Evolutionary conservation across 495 filamentous ascomycete species (phyloP).

Genomic region (Hypoxylon fragiforme): DNA sequence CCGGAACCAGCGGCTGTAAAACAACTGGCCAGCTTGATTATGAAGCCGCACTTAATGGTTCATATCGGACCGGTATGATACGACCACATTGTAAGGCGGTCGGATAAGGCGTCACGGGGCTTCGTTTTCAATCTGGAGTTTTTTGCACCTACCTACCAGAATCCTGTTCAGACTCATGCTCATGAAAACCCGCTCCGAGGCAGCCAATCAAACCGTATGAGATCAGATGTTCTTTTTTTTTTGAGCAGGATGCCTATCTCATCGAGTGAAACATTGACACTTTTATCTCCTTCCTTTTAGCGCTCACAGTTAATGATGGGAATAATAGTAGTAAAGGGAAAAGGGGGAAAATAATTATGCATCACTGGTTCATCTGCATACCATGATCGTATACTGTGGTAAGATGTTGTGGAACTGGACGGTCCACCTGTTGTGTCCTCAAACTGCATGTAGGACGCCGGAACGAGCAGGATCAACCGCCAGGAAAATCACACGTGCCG

Average conservation of each 20-base stretch:
- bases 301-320: slow-evolving; percentile 3
- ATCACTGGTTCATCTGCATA: slow-evolving; percentile 19
- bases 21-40: slow-evolving; percentile 20
- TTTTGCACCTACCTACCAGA: slow-evolving; percentile 8
- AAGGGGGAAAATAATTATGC: neutral
- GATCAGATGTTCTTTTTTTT: neutral
- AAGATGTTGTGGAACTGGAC: slow-evolving; percentile 31
- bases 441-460: slow-evolving; percentile 28
- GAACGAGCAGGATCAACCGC: slow-evolving; percentile 34
- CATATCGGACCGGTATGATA: slow-evolving; percentile 32
- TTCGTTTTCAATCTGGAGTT: slow-evolving; percentile 4
- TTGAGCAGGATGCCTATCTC: slow-evolving; percentile 4
- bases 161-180: slow-evolving; percentile 20
- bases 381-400: slow-evolving; percentile 25
- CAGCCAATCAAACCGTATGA: slow-evolving; percentile 17
- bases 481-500: slow-evolving; percentile 30
- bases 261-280: slow-evolving; percentile 6
- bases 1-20: slow-evolving; percentile 6
- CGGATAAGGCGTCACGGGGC: slow-evolving; percentile 23
- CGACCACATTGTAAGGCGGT: slow-evolving; percentile 12
- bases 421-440: slow-evolving; percentile 24
- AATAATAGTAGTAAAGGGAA: neutral
- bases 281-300: slow-evolving; percentile 8
- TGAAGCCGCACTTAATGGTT: slow-evolving; percentile 20
- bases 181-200: no score